These are phyloP conservation scores for Euryodendron excelsum DNA, from an alignment of 148 eudicot genomes.

Conservation along the genomic window DNA sequence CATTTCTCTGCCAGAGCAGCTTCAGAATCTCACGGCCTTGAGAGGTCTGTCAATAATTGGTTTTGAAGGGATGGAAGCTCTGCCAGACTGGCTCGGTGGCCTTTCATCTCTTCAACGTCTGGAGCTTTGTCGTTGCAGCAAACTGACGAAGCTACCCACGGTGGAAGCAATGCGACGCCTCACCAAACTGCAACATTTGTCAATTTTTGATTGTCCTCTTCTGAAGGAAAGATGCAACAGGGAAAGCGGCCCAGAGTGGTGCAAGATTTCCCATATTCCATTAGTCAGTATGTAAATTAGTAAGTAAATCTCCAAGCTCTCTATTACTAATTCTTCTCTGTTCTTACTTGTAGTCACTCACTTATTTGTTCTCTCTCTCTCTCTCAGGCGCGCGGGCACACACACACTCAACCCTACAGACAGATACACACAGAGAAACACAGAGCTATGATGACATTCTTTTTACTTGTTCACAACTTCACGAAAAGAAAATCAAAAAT, in stretches of 20 bases:
- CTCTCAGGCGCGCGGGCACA: too few relatives aligned
- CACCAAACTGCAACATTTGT: not conserved
- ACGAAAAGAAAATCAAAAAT: too few relatives aligned
- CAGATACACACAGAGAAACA: too few relatives aligned
- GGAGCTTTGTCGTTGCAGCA: not conserved
- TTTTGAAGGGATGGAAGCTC: constrained; percentile 12
- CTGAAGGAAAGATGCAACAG: not conserved
- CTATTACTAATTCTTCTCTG: too few relatives aligned
- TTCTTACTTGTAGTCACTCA: too few relatives aligned
- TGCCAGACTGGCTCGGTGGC: constrained; percentile 19
- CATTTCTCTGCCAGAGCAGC: constrained; percentile 10
- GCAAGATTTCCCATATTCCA: not conserved
- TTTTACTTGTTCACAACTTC: too few relatives aligned
- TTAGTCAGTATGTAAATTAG: too few relatives aligned
- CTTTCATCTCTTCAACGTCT: constrained; percentile 5
- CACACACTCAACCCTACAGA: too few relatives aligned
- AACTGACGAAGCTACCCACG: constrained; percentile 3
- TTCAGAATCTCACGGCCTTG: constrained; percentile 10
- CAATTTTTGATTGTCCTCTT: not conserved
- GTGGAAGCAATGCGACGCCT: constrained; percentile 15
- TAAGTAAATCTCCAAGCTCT: too few relatives aligned
- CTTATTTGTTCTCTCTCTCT: too few relatives aligned
- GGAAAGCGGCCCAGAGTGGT: not conserved
- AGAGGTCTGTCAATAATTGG: not conserved
- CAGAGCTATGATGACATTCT: too few relatives aligned